Percentiles rank a stretch among this genome's conserved stretches.
Evolutionary conservation across 257 asterid species (phyloP).

Genomic region (Jaltomata sinuosa): DNA sequence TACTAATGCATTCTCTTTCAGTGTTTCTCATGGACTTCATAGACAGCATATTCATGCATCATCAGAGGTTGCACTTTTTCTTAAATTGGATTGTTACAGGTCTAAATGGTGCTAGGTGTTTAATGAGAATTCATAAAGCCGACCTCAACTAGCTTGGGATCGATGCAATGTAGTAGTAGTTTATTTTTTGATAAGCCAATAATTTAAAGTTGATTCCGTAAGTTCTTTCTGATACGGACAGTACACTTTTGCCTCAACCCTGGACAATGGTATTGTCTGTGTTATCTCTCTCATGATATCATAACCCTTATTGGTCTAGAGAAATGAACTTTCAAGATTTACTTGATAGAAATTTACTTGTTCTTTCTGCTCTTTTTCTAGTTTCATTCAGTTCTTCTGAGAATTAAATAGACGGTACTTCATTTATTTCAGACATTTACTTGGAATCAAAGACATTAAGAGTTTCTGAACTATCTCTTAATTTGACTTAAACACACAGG

Average conservation of each 20-base stretch:
- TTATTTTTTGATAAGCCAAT: not conserved
- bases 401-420: not conserved
- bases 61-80: not conserved
- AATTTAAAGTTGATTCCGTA: not conserved
- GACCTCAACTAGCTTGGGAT: not conserved
- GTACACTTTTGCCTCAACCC: not conserved
- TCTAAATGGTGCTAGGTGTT: not conserved
- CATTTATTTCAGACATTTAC: not conserved
- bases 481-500: constrained; percentile 21
- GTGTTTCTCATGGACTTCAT: not conserved
- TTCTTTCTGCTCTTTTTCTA: not conserved
- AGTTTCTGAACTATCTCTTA: not conserved
- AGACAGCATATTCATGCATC: not conserved
- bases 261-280: not conserved
- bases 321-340: not conserved
- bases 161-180: not conserved
- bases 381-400: not conserved
- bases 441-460: not conserved
- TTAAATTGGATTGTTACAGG: not conserved
- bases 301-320: not conserved
- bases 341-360: not conserved
- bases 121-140: not conserved
- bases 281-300: not conserved
- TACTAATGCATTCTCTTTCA: not conserved
- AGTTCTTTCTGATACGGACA: not conserved